Evolutionary conservation across 306 rosid genomes (phyloP), one percentile per base, ranked within the genome.

Genomic region (Leucaena leucocephala): DNA sequence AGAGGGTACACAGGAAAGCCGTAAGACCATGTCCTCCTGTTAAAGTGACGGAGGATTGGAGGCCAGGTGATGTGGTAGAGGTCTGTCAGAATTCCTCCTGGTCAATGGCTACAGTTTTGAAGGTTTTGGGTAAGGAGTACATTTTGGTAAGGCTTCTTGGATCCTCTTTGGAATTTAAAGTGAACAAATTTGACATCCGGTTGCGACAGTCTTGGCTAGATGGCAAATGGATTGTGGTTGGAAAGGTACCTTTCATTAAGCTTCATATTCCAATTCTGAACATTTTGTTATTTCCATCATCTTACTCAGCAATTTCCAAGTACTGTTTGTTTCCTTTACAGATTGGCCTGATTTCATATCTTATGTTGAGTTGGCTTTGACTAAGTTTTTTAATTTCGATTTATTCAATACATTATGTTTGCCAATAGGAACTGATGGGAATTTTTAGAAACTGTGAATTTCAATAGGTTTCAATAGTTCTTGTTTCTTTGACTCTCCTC

Each of bases 11-110:
- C 8, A 83, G 90, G 83, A 87, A 88, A 80, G 89, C 77, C 14
- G 82, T 93, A 39, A 88, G 99, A 85, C 98, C 99, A 44, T 90
- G 90, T 79, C 97, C 97, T 2, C 94, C 96, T 76, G 78, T 81
- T 77, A 91, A 83, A 62, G 81, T 85, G 33, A 74, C 72, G 4
- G 86, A 80, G 45, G 82, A 81, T 84, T 96, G 93, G 97, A 85
- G 75, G 68, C 81, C 90, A 2, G 97, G 99, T 76, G 98, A 89
- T 78, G 82, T 96, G 52, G 87, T 91, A 12, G 99, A 96, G 92
- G 91, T 90, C 55, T 88, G 90, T 59, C 88, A 85, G 73, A 87
- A 88, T 63, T 85, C 83, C 49, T 88, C 94, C 3, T 96, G 99
- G 99, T 91, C 85, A 85, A 87, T 96, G 93, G 97, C 98, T 55